Conservation (phyloP, 2,329 filamentous ascomycete genomes). For the Colletotrichum incanum region DNA sequence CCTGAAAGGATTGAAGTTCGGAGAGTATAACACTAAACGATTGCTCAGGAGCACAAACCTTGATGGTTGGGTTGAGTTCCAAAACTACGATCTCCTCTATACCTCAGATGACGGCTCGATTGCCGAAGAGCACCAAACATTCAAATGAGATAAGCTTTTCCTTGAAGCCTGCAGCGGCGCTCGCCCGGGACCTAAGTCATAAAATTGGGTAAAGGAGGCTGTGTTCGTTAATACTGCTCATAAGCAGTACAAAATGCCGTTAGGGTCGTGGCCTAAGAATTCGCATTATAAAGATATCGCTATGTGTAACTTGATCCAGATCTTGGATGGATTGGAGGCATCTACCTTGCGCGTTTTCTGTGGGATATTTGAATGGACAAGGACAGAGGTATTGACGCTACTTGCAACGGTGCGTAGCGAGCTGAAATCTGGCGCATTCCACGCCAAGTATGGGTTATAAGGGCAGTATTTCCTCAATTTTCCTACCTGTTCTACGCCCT, state of each 20-base stretch:
- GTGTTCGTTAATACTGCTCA: constrained; percentile 57
- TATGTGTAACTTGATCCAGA: constrained; percentile 35
- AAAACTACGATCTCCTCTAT: constrained; percentile 49
- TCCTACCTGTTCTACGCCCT: fast-evolving
- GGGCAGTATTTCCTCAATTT: neutral
- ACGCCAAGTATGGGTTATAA: constrained; percentile 48
- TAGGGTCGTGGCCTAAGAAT: constrained; percentile 52
- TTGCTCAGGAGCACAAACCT: constrained; percentile 51
- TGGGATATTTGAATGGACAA: constrained; percentile 49
- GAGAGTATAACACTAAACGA: neutral
- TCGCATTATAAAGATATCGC: constrained; percentile 47
- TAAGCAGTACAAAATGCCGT: constrained; percentile 52
- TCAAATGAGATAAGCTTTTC: constrained; percentile 46
- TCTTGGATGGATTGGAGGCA: constrained; percentile 46
- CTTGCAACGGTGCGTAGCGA: constrained; percentile 50
- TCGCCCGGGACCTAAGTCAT: constrained; percentile 47
- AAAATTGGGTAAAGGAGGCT: constrained; percentile 50
- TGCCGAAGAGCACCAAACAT: constrained; percentile 43
- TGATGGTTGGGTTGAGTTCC: constrained; percentile 55
- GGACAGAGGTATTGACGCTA: constrained; percentile 49
- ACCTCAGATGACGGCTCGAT: constrained; percentile 50
- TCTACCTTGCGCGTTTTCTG: constrained; percentile 50
- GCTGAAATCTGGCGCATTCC: constrained; percentile 48
- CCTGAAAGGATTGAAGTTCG: fast-evolving
- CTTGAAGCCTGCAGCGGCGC: constrained; percentile 45